Conservation (phyloP, 768 basidiomycete species). For the Hygrocybe coccinea region DNA sequence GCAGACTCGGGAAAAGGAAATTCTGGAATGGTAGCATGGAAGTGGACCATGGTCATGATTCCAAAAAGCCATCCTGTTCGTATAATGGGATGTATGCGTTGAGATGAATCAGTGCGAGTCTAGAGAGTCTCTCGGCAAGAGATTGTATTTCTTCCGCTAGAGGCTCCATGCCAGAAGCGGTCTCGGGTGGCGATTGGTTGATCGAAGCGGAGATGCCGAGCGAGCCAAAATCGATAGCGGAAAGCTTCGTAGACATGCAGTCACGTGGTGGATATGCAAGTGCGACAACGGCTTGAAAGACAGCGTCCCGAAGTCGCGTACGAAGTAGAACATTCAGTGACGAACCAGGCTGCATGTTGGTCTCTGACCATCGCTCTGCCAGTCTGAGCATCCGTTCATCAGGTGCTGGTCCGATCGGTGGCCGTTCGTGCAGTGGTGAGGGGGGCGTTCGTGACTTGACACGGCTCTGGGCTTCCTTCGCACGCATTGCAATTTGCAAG, state of each 20-base stretch:
- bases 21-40: not conserved
- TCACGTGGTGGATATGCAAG: conserved; percentile 47
- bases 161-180: conserved; percentile 64
- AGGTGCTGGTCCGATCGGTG: conserved; percentile 35
- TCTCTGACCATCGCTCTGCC: conserved; percentile 67
- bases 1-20: not conserved
- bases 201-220: conserved; percentile 3
- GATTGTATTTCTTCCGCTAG: conserved; percentile 63
- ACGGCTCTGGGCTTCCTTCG: conserved; percentile 41
- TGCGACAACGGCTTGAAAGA: conserved; percentile 56
- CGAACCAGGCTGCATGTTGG: conserved; percentile 59
- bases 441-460: conserved; percentile 15
- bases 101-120: conserved; percentile 69
- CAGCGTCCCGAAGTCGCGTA: conserved; percentile 56
- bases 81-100: conserved; percentile 75
- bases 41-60: conserved; percentile 5
- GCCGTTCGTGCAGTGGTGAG: conserved; percentile 22
- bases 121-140: conserved; percentile 66
- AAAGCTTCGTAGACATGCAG: conserved; percentile 26
- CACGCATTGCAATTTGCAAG: conserved; percentile 71
- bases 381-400: conserved; percentile 51
- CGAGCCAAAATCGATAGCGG: conserved; percentile 23
- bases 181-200: conserved; percentile 19
- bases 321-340: conserved; percentile 56
- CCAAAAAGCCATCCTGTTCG: conserved; percentile 58